Evolutionary conservation across 2,329 filamentous ascomycete species (phyloP).

Genomic region (Beauveria caledonica): DNA sequence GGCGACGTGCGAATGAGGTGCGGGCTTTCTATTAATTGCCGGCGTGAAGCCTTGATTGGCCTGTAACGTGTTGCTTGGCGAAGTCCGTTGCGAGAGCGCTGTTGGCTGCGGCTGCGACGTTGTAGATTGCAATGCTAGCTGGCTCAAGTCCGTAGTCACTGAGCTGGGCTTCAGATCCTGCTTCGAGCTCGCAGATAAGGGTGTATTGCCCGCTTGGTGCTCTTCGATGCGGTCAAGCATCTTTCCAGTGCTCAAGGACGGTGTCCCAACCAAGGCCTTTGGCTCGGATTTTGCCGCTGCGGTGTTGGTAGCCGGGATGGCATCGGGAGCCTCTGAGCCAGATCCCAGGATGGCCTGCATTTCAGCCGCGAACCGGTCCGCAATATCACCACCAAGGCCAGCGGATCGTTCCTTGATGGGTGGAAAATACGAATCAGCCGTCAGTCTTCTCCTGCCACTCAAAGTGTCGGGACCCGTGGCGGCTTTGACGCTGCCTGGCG

Average conservation of each 20-base stretch:
- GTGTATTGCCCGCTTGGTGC: conserved; percentile 13
- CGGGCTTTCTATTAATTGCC: neutral
- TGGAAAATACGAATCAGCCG: neutral
- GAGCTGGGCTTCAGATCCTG: conserved; percentile 14
- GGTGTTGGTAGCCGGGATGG: neutral
- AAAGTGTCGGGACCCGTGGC: neutral
- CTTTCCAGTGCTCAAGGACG: neutral
- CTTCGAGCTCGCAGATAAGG: neutral
- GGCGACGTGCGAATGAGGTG: neutral
- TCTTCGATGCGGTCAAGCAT: conserved; percentile 20
- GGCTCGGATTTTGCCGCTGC: neutral
- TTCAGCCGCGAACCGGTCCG: neutral
- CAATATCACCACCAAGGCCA: neutral
- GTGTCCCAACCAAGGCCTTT: neutral
- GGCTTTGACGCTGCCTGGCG: neutral
- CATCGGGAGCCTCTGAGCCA: neutral
- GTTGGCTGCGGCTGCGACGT: neutral
- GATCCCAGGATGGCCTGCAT: neutral
- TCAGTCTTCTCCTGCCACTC: neutral
- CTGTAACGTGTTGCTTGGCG: neutral
- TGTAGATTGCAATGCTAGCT: conserved; percentile 2
- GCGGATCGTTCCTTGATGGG: neutral
- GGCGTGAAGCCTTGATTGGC: neutral
- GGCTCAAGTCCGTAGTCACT: conserved; percentile 14
- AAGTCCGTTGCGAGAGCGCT: neutral